phyloP scores from a whole-genome alignment of 2,329 filamentous ascomycete genomes.

The Cladophialophora chaetospira region DNA sequence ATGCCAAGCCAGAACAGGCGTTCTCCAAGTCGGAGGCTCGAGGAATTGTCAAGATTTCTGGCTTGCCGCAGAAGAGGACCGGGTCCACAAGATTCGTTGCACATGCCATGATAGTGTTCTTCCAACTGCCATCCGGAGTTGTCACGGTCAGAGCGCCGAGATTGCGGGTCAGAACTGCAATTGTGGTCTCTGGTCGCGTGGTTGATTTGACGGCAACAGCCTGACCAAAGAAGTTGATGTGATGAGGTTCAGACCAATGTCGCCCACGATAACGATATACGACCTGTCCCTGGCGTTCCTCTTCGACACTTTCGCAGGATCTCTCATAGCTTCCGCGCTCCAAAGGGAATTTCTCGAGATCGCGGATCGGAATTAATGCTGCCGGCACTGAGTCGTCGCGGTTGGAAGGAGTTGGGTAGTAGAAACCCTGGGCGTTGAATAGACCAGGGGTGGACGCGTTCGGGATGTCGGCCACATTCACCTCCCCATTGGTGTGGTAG shows the following conservation, averaged over 20 bases:
- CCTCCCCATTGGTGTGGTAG: not conserved
- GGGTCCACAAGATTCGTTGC: slow-evolving; percentile 23
- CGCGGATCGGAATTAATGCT: slow-evolving; percentile 6
- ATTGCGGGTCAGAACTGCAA: slow-evolving; percentile 21
- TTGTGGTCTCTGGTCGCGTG: slow-evolving; percentile 21
- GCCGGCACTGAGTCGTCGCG: not conserved
- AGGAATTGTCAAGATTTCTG: slow-evolving; percentile 7
- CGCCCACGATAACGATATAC: not conserved
- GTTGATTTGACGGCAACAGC: slow-evolving; percentile 16
- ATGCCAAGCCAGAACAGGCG: slow-evolving; percentile 15
- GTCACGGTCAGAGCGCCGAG: slow-evolving; percentile 15
- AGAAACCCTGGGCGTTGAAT: slow-evolving; percentile 1
- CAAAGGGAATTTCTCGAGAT: slow-evolving; percentile 6
- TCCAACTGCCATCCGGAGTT: slow-evolving; percentile 8
- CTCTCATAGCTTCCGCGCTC: too few relatives aligned
- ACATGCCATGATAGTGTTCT: slow-evolving; percentile 6
- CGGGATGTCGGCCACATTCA: not conserved
- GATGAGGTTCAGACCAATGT: too few relatives aligned
- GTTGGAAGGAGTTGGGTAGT: slow-evolving; percentile 9
- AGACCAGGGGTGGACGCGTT: not conserved
- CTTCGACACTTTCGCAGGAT: too few relatives aligned
- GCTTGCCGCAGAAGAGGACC: slow-evolving; percentile 16
- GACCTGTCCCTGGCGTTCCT: not conserved
- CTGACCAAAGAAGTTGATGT: slow-evolving; percentile 23
- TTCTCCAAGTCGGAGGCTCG: slow-evolving; percentile 20